Evolutionary conservation across 192 early-diverging fungal genomes (phyloP).

Genomic region (Neocallimastix lanati): DNA sequence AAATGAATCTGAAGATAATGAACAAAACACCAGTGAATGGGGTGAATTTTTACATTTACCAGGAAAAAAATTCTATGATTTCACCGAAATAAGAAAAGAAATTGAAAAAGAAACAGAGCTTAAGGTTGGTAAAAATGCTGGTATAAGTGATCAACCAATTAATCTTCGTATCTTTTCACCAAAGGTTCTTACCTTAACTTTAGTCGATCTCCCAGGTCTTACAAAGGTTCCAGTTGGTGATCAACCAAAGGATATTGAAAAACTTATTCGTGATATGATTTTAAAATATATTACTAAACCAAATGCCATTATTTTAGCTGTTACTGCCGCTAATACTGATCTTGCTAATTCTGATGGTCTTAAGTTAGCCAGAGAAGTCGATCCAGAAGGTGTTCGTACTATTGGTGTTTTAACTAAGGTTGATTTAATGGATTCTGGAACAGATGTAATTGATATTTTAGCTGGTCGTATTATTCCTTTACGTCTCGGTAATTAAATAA

Average conservation of each 20-base stretch:
- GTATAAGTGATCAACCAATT: constrained; percentile 91
- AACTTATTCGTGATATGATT: constrained; percentile 95
- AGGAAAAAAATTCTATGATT: constrained; percentile 87
- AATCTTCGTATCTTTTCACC: constrained; percentile 95
- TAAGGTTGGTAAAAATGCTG: constrained; percentile 24
- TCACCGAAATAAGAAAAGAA: constrained; percentile 92
- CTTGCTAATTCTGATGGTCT: constrained; percentile 99
- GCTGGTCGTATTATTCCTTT: constrained; percentile 93
- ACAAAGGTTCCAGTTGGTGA: constrained; percentile 98
- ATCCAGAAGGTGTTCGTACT: constrained; percentile 92
- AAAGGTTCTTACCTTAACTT: constrained; percentile 92
- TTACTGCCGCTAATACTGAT: constrained; percentile 96
- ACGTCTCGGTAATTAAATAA: constrained; percentile 51
- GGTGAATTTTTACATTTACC: constrained; percentile 98
- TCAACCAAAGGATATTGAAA: constrained; percentile 98
- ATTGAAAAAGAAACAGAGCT: constrained; percentile 81
- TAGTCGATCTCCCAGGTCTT: constrained; percentile 97
- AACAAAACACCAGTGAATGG: constrained; percentile 74
- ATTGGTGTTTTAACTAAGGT: constrained; percentile 99
- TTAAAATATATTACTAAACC: constrained; percentile 92
- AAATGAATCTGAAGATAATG: constrained; percentile 4
- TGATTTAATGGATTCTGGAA: constrained; percentile 98
- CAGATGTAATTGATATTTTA: constrained; percentile 98
- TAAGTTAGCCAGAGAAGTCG: constrained; percentile 94
- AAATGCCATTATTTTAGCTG: constrained; percentile 93